Evolutionary conservation across 805 yeast genomes (phyloP), one percentile per base, ranked within the genome.

Genomic region (Ogataea ramenticola): DNA sequence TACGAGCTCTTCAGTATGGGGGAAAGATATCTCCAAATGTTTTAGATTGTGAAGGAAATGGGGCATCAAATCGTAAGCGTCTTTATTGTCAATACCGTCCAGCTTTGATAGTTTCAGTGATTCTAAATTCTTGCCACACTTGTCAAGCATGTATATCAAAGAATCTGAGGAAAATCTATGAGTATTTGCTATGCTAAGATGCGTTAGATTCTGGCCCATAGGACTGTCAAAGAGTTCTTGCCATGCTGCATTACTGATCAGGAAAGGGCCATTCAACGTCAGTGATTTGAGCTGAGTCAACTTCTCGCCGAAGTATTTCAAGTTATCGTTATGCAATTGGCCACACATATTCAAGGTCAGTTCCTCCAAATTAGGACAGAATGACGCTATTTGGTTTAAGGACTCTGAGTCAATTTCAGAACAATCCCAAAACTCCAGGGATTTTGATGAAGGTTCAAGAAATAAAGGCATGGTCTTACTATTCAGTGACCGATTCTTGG

Each of bases 291-390:
- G 66, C 27, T 74, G 62, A 0, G 65, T 64, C 36, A 91, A 66
- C 49, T 86, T 81, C 10, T 77, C 66, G 4, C 77, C 73, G 47
- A 75, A 77, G 57, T 87, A 84, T 16, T 68, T 57, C 46, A 93
- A 60, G 45, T 84, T 82, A 49, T 82, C 89, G 57, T 86, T 86
- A 53, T 84, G 88, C 35, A 93, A 65, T 52, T 86, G 90, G 4
- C 99, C 99, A 68, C 98, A 91, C 97, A 90, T 91, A 46, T 80
- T 79, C 38, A 93, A 66, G 0, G 82, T 82, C 37, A 93, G 60
- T 1, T 70, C 61, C 50, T 75, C 80, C 3, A 93, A 48, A 24
- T 81, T 70, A 0, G 96, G 96, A 52, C 96, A 86, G 58, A 67
- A 83, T 0, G 95, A 71, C 0, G 90, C 89, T 33, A 93, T 77